Evolutionary conservation across 305 asterid genomes (phyloP), one percentile per base, ranked within the genome.

Genomic region (Fraxinus paxiana): DNA sequence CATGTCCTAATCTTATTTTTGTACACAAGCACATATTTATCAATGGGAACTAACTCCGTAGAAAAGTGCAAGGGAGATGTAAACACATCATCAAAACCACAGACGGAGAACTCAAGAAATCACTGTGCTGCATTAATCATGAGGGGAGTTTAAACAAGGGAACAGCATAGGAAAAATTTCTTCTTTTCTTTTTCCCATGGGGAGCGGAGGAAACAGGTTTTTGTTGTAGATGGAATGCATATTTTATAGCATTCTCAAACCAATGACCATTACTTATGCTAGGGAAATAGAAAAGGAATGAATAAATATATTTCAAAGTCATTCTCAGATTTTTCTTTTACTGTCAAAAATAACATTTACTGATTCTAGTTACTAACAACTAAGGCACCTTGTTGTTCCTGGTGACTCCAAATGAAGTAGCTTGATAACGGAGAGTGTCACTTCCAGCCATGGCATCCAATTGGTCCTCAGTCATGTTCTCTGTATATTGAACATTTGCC

Each of bases 381-480:
- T 70, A 76, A 80, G 63, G 82, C 81, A 94, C 99, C 98, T 96
- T 96, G 88, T 96, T 96, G 87, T 96, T 96, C 88, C 93, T 92
- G 34, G 94, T 89, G 74, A 93, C 83, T 75, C 99, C 99, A 88
- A 91, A 93, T 79, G 99, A 95, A 30, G 99, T 96, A 70, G 98
- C 98, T 88, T 96, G 99, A 89, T 94, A 96, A 20, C 99, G 99
- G 61, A 96, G 97, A 10, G 96, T 93, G 41, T 96, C 99, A 87
- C 99, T 93, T 88, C 98, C 99, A 77, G 98, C 94, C 99, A 96
- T 94, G 76, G 99, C 96, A 89, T 96, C 99, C 85, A 96, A 87
- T 77, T 96, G 98, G 73, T 96, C 99, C 89, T 96, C 99, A 0
- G 99, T 96, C 98, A 96, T 94, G 90, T 96, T 96, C 89, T 96